A percentile compares a stretch with the other conserved stretches of the same genome.
phyloP scores from a whole-genome alignment of 495 filamentous ascomycete genomes.

The Tuber brumale region DNA sequence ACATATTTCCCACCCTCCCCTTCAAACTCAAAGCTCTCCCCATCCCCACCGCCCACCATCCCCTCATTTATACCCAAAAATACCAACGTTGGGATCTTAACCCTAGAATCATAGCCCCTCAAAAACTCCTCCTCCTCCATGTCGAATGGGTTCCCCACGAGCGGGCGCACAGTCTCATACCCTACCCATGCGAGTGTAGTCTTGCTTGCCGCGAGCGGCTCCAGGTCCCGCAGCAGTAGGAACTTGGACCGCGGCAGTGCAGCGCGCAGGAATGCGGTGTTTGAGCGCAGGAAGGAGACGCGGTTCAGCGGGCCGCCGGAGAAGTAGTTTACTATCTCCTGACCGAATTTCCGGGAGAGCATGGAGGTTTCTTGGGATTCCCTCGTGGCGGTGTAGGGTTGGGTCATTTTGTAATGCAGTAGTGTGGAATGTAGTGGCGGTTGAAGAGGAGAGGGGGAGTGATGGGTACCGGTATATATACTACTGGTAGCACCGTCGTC shows the following conservation, averaged over 20 bases:
- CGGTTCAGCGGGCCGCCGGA: conserved; percentile 64
- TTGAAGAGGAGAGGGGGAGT: background rate
- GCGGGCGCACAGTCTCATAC: conserved; percentile 53
- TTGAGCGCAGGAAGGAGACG: conserved; percentile 76
- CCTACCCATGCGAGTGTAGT: conserved; percentile 56
- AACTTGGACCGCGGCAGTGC: conserved; percentile 73
- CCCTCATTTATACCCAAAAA: conserved; percentile 83
- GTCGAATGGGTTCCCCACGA: conserved; percentile 68
- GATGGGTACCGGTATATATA: background rate
- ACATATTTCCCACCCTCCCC: conserved; percentile 48
- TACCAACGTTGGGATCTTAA: conserved; percentile 56
- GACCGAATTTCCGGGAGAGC: conserved; percentile 80
- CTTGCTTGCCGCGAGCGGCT: conserved; percentile 57
- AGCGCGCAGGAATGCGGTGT: conserved; percentile 68
- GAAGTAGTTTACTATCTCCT: conserved; percentile 92
- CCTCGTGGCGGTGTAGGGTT: background rate
- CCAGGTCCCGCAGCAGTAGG: conserved; percentile 69
- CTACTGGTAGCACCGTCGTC: background rate
- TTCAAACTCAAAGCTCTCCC: conserved; percentile 29
- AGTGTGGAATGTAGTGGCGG: background rate
- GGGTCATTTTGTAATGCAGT: background rate
- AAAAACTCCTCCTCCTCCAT: conserved; percentile 67
- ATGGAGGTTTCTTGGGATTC: conserved; percentile 50
- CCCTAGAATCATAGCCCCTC: conserved; percentile 64
- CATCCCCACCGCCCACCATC: conserved; percentile 38